Percentiles rank a stretch among this genome's conserved stretches.
These are phyloP conservation scores for Clarireedia paspali DNA, from an alignment of 2,329 filamentous ascomycete genomes.

Conservation along the genomic window DNA sequence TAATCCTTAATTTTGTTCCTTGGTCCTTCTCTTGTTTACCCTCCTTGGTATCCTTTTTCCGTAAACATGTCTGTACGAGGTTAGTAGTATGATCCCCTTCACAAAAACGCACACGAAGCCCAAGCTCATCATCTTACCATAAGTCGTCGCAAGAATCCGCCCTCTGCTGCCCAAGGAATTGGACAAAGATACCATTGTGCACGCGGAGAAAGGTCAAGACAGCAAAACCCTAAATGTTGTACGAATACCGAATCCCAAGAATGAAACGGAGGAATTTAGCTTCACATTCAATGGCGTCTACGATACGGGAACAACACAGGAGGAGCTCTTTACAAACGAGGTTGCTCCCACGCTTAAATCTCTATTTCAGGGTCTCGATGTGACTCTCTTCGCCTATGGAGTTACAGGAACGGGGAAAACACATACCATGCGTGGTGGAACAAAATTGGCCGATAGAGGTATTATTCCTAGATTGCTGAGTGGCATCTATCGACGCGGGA, in stretches of 20 bases:
- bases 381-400: slow-evolving; percentile 88
- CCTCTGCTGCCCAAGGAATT: slow-evolving; percentile 80
- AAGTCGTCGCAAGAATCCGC: slow-evolving; percentile 85
- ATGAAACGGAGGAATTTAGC: slow-evolving; percentile 81
- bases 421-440: slow-evolving; percentile 89
- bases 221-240: slow-evolving; percentile 61
- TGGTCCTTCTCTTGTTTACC: no score
- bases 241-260: slow-evolving; percentile 90
- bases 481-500: slow-evolving; percentile 74
- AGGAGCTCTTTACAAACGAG: slow-evolving; percentile 86
- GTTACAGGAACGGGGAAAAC: slow-evolving; percentile 93
- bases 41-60: no score
- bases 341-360: slow-evolving; percentile 86
- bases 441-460: slow-evolving; percentile 77
- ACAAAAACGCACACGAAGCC: slow-evolving; percentile 28
- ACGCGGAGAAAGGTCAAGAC: slow-evolving; percentile 53
- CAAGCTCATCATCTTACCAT: slow-evolving; percentile 41
- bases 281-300: slow-evolving; percentile 96
- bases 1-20: no score
- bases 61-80: slow-evolving; percentile 24
- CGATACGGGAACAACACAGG: slow-evolving; percentile 70
- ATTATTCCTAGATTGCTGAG: slow-evolving; percentile 82
- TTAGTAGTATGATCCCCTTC: slow-evolving; percentile 6
- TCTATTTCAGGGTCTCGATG: slow-evolving; percentile 80
- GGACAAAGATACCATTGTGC: slow-evolving; percentile 81